Evolutionary conservation across 2,329 filamentous ascomycete genomes (phyloP).

Genomic region (Metarhizium brunneum): DNA sequence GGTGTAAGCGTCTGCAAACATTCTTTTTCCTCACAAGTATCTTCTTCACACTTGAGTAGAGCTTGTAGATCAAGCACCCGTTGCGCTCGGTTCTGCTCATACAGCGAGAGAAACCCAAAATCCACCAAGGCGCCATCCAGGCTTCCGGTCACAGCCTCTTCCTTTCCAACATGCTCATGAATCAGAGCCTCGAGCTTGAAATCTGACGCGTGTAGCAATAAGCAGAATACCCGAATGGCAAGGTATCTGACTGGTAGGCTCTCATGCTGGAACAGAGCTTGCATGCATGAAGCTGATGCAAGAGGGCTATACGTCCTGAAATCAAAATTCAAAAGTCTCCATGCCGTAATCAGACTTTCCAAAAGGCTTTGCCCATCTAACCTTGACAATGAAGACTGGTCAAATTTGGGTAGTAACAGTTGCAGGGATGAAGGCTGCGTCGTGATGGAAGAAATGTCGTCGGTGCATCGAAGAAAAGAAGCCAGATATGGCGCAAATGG

Average conservation of each 20-base stretch:
- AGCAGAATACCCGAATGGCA: slow-evolving; percentile 70
- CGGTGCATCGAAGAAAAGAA: slow-evolving; percentile 54
- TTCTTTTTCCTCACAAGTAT: slow-evolving; percentile 6
- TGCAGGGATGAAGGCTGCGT: slow-evolving; percentile 15
- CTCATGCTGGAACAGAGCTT: slow-evolving; percentile 55
- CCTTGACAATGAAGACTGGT: slow-evolving; percentile 16
- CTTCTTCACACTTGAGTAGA: slow-evolving; percentile 20
- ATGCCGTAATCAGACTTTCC: slow-evolving; percentile 40
- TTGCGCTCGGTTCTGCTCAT: slow-evolving; percentile 45
- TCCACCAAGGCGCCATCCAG: slow-evolving; percentile 73
- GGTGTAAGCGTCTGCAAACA: slow-evolving; percentile 41
- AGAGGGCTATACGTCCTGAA: slow-evolving; percentile 54
- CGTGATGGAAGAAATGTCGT: neutral
- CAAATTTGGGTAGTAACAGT: slow-evolving; percentile 20
- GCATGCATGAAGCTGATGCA: slow-evolving; percentile 58
- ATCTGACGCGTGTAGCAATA: slow-evolving; percentile 73
- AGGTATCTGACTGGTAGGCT: slow-evolving; percentile 63
- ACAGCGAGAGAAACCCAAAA: slow-evolving; percentile 60
- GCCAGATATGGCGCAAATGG: slow-evolving; percentile 75
- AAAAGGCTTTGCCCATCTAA: slow-evolving; percentile 15
- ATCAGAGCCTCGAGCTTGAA: slow-evolving; percentile 65
- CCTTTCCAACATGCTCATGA: slow-evolving; percentile 50
- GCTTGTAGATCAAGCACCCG: slow-evolving; percentile 32
- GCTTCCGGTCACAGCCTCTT: slow-evolving; percentile 52
- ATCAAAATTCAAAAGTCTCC: slow-evolving; percentile 73